phyloP scores from a whole-genome alignment of 805 yeast genomes.

The Saccharomycopsis sp. region DNA sequence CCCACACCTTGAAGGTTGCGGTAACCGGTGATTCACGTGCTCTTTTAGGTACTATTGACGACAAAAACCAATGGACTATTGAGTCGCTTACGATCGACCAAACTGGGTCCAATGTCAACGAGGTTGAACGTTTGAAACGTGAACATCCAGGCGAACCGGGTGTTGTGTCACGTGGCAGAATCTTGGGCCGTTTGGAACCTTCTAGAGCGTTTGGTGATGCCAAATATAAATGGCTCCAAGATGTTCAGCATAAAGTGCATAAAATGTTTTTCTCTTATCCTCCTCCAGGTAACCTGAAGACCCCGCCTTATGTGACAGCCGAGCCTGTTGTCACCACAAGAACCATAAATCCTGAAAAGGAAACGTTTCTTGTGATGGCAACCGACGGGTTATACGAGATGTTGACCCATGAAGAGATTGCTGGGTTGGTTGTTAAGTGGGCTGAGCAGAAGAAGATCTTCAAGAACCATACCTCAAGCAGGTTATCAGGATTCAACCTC shows the following conservation, averaged over 20 bases:
- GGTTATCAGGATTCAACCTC: not conserved
- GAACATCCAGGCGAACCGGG: constrained; percentile 92
- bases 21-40: constrained; percentile 97
- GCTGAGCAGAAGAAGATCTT: constrained; percentile 63
- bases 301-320: constrained; percentile 98
- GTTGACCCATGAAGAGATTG: constrained; percentile 87
- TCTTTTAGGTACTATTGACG: constrained; percentile 65
- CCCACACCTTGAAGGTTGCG: constrained; percentile 74
- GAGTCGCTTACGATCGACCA: constrained; percentile 83
- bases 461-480: constrained; percentile 20
- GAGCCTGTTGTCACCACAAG: constrained; percentile 88
- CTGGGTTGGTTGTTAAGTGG: constrained; percentile 90
- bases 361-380: constrained; percentile 86
- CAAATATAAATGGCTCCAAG: constrained; percentile 75
- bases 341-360: constrained; percentile 58
- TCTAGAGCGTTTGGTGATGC: constrained; percentile 97
- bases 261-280: constrained; percentile 78
- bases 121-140: constrained; percentile 69
- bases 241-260: constrained; percentile 67
- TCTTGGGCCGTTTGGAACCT: constrained; percentile 90
- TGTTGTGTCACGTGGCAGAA: constrained; percentile 79
- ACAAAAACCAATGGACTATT: constrained; percentile 76
- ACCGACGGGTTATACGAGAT: constrained; percentile 92
- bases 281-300: constrained; percentile 59
- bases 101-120: constrained; percentile 86